Conservation (phyloP, 2,329 filamentous ascomycete genomes). For the Venturia carpophila region DNA sequence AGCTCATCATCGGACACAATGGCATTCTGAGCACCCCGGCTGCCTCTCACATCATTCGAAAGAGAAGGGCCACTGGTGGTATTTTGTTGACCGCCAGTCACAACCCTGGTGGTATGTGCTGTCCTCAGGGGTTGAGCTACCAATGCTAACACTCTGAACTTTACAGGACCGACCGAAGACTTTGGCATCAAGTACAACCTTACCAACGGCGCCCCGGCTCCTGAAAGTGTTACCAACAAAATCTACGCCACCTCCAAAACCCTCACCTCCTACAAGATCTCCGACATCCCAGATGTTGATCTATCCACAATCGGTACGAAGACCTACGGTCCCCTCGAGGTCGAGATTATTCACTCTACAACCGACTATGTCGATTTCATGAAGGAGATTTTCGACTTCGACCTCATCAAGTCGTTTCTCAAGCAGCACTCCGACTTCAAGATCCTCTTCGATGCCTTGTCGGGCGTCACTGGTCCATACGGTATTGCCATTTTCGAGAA, state of each 20-base stretch:
- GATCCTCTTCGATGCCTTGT: constrained; percentile 89
- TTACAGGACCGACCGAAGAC: constrained; percentile 75
- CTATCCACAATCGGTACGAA: constrained; percentile 73
- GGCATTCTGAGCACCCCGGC: constrained; percentile 96
- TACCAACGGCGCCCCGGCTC: constrained; percentile 88
- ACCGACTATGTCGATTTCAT: constrained; percentile 90
- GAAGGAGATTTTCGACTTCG: constrained; percentile 98
- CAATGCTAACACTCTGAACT: not conserved
- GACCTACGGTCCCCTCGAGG: constrained; percentile 78
- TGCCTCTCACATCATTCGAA: constrained; percentile 90
- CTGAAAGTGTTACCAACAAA: constrained; percentile 95
- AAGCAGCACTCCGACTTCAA: constrained; percentile 83
- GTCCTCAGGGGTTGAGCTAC: constrained; percentile 10
- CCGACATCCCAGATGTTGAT: constrained; percentile 79
- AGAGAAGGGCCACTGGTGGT: constrained; percentile 89
- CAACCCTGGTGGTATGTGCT: constrained; percentile 80
- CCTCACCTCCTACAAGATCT: constrained; percentile 85
- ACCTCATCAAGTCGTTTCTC: constrained; percentile 92
- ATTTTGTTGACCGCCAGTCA: constrained; percentile 96
- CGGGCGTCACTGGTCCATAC: constrained; percentile 92
- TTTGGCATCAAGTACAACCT: constrained; percentile 99
- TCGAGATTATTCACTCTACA: constrained; percentile 91
- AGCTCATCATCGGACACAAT: constrained; percentile 90
- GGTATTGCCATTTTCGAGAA: constrained; percentile 90
- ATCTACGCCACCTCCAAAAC: constrained; percentile 89